Base-by-base conservation (phyloP, 139 green algal genomes). In the Chlamydomonas eustigma region DNA sequence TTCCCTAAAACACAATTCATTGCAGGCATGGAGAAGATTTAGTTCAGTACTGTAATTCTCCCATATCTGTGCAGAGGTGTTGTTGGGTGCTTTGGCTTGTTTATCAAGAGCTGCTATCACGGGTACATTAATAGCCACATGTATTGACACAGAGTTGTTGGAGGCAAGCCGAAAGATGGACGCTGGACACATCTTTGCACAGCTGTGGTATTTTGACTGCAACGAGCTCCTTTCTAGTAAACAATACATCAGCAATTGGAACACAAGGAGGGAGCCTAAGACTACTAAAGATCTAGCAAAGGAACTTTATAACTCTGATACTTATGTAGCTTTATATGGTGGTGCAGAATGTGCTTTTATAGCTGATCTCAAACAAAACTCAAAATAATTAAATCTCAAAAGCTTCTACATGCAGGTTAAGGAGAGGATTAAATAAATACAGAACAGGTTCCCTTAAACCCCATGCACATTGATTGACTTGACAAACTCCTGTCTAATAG, bases 251-350 rank as follows among this genome's bases (percentile, higher is more conserved):
- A 12, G 31, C 28, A n/a, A 2, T 1, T 77, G 73, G 73, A 30
- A n/a, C 2, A 52, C 18, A 6, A 6, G 37, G n/a, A 4, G 8
- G 8, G 72, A 66, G 50, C 78, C 82, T 1, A 25, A 30, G 3
- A 82, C 72, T 5, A 78, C 82, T 24, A 71, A 51, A 66, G 50
- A 69, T 0, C 67, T 87, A 50, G 78, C 78, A 22, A 2, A 24
- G 65, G 36, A 80, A 63, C 25, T 51, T n/a, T 74, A 82, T 28
- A 58, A 58, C 0, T 67, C 36, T 2, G 78, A 83, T 3, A 87
- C 82, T 0, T 87, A 87, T 65, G 78, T 84, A 4, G 78, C 82
- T 2, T 32, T 81, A 44, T 87, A 87, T 71, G 82, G 82, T 5
- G 82, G 82, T 18, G 75, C 71, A 4, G 82, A 87, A 71, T 81